Conservation (phyloP, 192 early-diverging fungal species). For the Backusella psychrophila region DNA sequence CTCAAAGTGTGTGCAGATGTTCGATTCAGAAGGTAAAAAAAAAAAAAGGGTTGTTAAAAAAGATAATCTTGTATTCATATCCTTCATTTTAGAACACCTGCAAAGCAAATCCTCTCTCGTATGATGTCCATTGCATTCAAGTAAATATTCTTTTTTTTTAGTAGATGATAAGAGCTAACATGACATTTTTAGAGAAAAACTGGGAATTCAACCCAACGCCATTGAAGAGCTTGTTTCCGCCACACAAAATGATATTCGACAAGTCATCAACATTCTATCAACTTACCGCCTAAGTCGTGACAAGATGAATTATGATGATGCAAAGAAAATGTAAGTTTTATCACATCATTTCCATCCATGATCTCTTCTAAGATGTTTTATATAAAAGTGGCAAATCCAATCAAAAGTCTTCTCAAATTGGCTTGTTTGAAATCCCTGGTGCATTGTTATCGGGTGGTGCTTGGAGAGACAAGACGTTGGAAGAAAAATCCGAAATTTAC, state of each 20-base stretch:
- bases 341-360: too few species aligned
- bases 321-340: constrained; percentile 65
- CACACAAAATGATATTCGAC: constrained; percentile 91
- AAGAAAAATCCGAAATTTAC: constrained; percentile 85
- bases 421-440: constrained; percentile 76
- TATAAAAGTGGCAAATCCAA: constrained; percentile 33
- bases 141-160: constrained; percentile 22
- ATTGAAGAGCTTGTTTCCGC: constrained; percentile 76
- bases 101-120: constrained; percentile 66
- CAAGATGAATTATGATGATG: constrained; percentile 78
- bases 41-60: not conserved
- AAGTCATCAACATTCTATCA: constrained; percentile 92
- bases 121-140: constrained; percentile 72
- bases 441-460: constrained; percentile 55
- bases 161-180: not conserved
- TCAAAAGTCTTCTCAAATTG: constrained; percentile 35
- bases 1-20: constrained; percentile 83
- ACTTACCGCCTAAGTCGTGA: constrained; percentile 74
- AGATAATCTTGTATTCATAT: not conserved
- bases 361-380: too few species aligned
- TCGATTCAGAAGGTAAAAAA: constrained; percentile 62
- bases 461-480: constrained; percentile 45
- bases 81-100: constrained; percentile 2
- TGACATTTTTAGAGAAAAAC: constrained; percentile 56
- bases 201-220: constrained; percentile 74